Conservation (phyloP, 768 basidiomycete species). For the Atractiella rhizophila region DNA sequence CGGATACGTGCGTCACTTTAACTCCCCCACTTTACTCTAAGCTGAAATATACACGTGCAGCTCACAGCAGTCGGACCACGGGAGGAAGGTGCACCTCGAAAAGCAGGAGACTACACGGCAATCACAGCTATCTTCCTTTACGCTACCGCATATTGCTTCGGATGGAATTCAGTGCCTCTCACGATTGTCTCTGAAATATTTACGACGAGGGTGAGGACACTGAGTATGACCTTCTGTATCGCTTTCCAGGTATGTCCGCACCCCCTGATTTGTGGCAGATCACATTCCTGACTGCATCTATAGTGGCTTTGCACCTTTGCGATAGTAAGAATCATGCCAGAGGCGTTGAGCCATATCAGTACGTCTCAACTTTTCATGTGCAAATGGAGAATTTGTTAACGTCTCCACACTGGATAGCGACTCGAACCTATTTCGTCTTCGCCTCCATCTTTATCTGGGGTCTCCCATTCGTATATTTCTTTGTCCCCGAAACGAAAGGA, state of each 20-base stretch:
- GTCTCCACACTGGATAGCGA: not conserved
- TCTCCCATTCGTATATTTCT: constrained; percentile 21
- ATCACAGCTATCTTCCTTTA: constrained; percentile 6
- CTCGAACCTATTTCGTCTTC: not conserved
- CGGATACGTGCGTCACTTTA: too few species aligned
- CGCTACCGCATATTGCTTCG: constrained; percentile 2
- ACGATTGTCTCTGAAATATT: constrained; percentile 14
- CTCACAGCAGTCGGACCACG: constrained; percentile 3
- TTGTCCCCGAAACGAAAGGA: constrained; percentile 26
- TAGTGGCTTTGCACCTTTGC: constrained; percentile 1
- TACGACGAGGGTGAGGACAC: constrained; percentile 6
- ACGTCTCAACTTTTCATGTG: too few species aligned
- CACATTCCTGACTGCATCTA: not conserved
- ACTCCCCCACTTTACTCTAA: too few species aligned
- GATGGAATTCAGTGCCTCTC: constrained; percentile 6
- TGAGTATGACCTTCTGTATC: constrained; percentile 12
- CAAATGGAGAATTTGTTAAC: too few species aligned
- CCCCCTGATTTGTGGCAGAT: not conserved
- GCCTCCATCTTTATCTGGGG: not conserved
- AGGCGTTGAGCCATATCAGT: not conserved
- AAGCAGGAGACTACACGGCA: constrained; percentile 5
- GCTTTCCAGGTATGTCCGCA: constrained; percentile 1
- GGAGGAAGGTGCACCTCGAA: not conserved
- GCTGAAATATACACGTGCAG: too few species aligned
- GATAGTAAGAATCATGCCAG: constrained; percentile 6